phyloP scores from a whole-genome alignment of 2,329 filamentous ascomycete species.

The Penicillium sp. region DNA sequence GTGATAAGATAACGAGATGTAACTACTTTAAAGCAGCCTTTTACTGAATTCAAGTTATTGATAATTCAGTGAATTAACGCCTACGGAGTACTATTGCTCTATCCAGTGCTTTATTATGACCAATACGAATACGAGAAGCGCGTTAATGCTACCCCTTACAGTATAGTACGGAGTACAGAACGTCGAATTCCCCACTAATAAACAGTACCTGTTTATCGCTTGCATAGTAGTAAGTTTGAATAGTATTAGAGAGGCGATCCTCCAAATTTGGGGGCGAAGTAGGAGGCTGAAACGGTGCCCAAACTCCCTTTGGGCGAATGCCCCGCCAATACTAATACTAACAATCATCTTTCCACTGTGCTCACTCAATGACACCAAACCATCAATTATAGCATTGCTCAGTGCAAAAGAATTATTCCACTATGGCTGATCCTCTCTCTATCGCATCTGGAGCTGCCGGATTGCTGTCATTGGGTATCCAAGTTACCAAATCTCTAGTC shows the following conservation, averaged over 20 bases:
- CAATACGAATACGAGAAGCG: neutral
- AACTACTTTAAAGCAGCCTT: neutral
- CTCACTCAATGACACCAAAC: neutral
- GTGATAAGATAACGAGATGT: neutral
- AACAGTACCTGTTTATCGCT: neutral
- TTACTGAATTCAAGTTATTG: neutral
- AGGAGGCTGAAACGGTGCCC: neutral
- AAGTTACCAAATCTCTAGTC: constrained; percentile 35
- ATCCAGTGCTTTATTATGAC: neutral
- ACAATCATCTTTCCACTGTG: neutral
- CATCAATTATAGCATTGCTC: neutral
- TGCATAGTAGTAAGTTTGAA: neutral
- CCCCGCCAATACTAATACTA: neutral
- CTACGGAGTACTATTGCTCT: neutral
- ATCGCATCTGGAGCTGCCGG: constrained; percentile 32
- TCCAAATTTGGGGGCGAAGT: neutral
- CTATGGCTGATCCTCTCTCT: constrained; percentile 29
- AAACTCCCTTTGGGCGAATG: neutral
- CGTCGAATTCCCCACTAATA: too few species aligned
- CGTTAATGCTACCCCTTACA: too few species aligned
- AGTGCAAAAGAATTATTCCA: neutral
- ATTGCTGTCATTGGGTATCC: constrained; percentile 41
- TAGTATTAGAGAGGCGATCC: neutral
- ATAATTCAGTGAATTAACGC: neutral
- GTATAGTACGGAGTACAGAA: too few species aligned